A percentile compares a stretch with the other conserved stretches of the same genome.
Conservation (phyloP, 2,329 filamentous ascomycete genomes). For the Fusarium sp. region DNA sequence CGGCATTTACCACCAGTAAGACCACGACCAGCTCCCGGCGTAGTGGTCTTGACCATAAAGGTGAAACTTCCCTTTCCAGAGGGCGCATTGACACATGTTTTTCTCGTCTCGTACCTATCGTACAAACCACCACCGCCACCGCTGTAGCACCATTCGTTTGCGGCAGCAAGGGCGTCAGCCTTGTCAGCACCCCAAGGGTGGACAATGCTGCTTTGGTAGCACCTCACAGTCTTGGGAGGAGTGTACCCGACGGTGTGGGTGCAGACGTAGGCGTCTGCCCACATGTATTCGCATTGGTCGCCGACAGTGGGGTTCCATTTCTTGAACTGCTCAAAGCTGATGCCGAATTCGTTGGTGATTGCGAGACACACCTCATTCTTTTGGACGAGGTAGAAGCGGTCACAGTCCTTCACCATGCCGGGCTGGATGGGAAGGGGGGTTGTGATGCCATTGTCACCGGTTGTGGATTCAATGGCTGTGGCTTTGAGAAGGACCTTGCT, state of each 20-base stretch:
- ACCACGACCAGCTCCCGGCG: too few relatives aligned
- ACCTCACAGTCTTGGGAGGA: not conserved
- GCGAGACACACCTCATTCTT: not conserved
- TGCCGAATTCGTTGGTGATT: not conserved
- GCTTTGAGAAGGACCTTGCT: not conserved
- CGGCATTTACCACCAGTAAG: not conserved
- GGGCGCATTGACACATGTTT: conserved; percentile 14
- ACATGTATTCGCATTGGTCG: not conserved
- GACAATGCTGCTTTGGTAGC: not conserved
- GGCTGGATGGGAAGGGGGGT: conserved; percentile 22
- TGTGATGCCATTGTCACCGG: conserved; percentile 8
- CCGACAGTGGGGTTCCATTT: conserved; percentile 17
- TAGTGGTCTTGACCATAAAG: too few relatives aligned
- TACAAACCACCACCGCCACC: not conserved
- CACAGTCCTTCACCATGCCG: conserved; percentile 20
- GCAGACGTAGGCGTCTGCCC: conserved; percentile 19
- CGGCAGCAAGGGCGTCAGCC: not conserved
- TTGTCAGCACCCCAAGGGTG: conserved; percentile 22
- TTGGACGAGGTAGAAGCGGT: conserved; percentile 4
- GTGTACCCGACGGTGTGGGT: conserved; percentile 9
- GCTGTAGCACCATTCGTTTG: conserved; percentile 5
- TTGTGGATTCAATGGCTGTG: conserved; percentile 3
- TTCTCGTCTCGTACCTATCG: not conserved
- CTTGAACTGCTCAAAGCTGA: not conserved
- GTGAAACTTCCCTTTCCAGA: conserved; percentile 12